Evolutionary conservation across 2,329 filamentous ascomycete species (phyloP).

Genomic region (Penicillium sp.): DNA sequence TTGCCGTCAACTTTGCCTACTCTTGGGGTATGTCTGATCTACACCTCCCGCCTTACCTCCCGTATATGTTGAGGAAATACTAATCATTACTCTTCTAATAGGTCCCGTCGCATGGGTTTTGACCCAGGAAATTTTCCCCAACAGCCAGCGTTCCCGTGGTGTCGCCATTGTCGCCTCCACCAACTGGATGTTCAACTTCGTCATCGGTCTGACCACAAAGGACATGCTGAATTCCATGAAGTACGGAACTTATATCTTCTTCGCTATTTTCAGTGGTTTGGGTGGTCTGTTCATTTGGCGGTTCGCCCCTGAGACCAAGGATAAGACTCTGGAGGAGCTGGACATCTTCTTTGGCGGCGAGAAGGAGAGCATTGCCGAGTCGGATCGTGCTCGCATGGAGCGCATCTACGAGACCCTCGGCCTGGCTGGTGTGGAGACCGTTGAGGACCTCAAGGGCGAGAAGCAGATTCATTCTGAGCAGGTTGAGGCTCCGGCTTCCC

Average conservation of each 20-base stretch:
- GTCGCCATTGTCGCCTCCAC: constrained; percentile 34
- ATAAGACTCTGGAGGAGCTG: constrained; percentile 58
- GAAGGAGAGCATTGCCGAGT: constrained; percentile 38
- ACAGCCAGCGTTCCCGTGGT: constrained; percentile 34
- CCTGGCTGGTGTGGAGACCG: constrained; percentile 45
- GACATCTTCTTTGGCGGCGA: constrained; percentile 55
- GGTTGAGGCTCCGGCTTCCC: constrained; percentile 16
- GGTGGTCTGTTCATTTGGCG: constrained; percentile 43
- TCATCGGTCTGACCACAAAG: constrained; percentile 38
- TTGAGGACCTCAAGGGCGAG: constrained; percentile 32
- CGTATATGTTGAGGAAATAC: neutral
- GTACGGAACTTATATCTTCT: constrained; percentile 48
- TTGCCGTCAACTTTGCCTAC: constrained; percentile 49
- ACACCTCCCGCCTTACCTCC: neutral
- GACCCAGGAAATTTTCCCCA: constrained; percentile 44
- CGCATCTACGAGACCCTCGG: constrained; percentile 73
- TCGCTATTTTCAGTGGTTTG: constrained; percentile 45
- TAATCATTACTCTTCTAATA: constrained; percentile 2
- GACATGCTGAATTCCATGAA: constrained; percentile 35
- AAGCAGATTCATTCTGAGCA: constrained; percentile 18
- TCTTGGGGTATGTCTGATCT: constrained; percentile 37
- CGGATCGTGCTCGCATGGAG: constrained; percentile 65
- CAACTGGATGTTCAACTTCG: constrained; percentile 42
- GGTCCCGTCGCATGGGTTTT: constrained; percentile 57
- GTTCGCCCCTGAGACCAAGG: constrained; percentile 55